phyloP scores from a whole-genome alignment of 139 green algal species.

The Chlamydomonas sp. region DNA sequence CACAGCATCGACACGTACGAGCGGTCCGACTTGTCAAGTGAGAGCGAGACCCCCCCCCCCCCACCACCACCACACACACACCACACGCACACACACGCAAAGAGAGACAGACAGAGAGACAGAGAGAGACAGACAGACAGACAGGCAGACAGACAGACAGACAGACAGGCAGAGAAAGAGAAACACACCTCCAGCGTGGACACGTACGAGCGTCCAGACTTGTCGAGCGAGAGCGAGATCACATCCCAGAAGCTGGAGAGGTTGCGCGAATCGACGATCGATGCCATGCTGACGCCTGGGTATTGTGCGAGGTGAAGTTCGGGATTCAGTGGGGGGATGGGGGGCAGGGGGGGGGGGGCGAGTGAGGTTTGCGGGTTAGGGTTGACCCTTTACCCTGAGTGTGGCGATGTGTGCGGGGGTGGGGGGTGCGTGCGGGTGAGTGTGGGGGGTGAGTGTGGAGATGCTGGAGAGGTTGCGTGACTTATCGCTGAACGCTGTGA shows the following conservation, averaged over 20 bases:
- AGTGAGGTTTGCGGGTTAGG: no score
- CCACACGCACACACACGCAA: no score
- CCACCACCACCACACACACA: no score
- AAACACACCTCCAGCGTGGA: constrained; percentile 58
- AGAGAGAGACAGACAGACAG: not conserved
- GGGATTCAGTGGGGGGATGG: not conserved
- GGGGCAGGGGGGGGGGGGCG: no score
- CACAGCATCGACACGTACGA: constrained; percentile 73
- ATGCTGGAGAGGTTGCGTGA: no score
- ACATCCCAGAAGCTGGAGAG: constrained; percentile 55
- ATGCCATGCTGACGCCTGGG: constrained; percentile 52
- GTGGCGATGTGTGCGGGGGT: no score
- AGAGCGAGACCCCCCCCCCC: constrained; percentile 49
- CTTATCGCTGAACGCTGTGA: no score
- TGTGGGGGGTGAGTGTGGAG: no score
- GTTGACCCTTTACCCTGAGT: no score
- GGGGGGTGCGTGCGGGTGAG: no score
- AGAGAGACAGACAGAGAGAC: not conserved
- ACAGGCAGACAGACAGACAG: not conserved
- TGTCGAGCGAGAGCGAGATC: constrained; percentile 55
- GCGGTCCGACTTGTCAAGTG: constrained; percentile 42
- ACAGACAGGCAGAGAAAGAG: not conserved
- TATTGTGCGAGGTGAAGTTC: no score
- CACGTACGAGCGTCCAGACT: constrained; percentile 54
- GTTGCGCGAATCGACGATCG: constrained; percentile 44